A percentile compares a stretch with the other conserved stretches of the same genome.
Conservation (phyloP, 441 rosid genomes). For the Pelargonium cotyledonis region DNA sequence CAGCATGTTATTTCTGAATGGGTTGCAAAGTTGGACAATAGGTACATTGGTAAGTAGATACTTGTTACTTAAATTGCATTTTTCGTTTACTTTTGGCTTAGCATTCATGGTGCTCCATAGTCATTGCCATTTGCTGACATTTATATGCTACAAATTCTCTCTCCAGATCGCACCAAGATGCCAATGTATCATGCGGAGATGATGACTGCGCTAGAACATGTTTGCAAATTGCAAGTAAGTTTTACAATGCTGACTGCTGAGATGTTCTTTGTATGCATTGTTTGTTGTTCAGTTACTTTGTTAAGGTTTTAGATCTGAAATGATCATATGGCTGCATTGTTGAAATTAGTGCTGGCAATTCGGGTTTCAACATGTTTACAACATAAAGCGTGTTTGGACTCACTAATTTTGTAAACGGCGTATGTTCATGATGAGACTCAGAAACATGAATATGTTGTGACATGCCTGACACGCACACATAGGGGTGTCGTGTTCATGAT, state of each 20-base stretch:
- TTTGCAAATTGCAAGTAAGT: conserved; percentile 61
- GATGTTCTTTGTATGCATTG: background rate
- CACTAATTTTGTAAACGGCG: too few relatives aligned
- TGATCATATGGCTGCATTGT: too few relatives aligned
- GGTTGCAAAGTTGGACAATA: conserved; percentile 50
- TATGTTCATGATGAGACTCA: too few relatives aligned
- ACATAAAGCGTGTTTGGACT: too few relatives aligned
- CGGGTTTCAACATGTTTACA: too few relatives aligned
- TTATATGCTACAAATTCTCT: background rate
- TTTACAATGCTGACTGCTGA: background rate
- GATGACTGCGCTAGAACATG: conserved; percentile 54
- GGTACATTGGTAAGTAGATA: conserved; percentile 59
- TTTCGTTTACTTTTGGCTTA: background rate
- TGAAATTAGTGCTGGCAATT: too few relatives aligned
- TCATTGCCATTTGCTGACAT: background rate
- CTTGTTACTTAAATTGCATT: background rate
- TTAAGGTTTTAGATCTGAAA: background rate
- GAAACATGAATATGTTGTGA: too few relatives aligned
- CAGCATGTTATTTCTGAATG: conserved; percentile 65
- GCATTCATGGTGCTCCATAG: background rate
- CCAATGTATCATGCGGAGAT: conserved; percentile 65
- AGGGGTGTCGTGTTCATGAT: too few relatives aligned
- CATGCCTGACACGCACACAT: too few relatives aligned
- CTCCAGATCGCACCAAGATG: conserved; percentile 69
- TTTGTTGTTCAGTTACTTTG: background rate